Evolutionary conservation across 2,329 filamentous ascomycete genomes (phyloP).

Genomic region (Acarospora socialis): DNA sequence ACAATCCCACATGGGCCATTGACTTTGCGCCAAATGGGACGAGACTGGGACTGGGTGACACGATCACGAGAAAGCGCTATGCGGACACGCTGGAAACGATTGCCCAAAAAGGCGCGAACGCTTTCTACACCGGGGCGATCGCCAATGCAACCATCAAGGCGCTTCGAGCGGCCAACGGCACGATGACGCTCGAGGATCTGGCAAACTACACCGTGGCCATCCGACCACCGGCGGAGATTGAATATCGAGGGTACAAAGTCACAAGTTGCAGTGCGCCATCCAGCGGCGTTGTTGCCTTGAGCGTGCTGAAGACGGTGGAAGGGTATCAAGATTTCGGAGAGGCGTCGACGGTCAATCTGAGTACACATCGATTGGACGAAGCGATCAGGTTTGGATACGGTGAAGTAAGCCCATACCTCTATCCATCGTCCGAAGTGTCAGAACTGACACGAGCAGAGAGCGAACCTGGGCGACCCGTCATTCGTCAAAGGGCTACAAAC

Average conservation of each 20-base stretch:
- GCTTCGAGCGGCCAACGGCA: slow-evolving; percentile 58
- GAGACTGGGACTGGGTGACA: slow-evolving; percentile 56
- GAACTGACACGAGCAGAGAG: slow-evolving; percentile 33
- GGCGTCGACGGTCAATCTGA: slow-evolving; percentile 45
- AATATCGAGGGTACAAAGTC: slow-evolving; percentile 57
- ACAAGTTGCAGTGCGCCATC: slow-evolving; percentile 59
- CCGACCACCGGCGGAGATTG: slow-evolving; percentile 47
- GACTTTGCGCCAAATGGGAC: slow-evolving; percentile 81
- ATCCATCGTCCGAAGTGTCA: not conserved
- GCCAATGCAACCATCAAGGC: slow-evolving; percentile 59
- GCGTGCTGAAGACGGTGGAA: slow-evolving; percentile 69
- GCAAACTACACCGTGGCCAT: slow-evolving; percentile 55
- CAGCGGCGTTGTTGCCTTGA: slow-evolving; percentile 61
- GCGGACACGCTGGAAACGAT: slow-evolving; percentile 67
- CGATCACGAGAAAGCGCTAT: slow-evolving; percentile 66
- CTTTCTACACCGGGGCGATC: slow-evolving; percentile 60
- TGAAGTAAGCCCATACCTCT: slow-evolving; percentile 20
- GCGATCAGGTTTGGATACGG: slow-evolving; percentile 84
- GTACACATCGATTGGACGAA: slow-evolving; percentile 72
- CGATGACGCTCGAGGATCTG: slow-evolving; percentile 69
- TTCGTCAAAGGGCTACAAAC: slow-evolving; percentile 50
- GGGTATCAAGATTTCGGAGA: slow-evolving; percentile 54
- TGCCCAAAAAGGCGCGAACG: slow-evolving; percentile 55
- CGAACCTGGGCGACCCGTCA: slow-evolving; percentile 67
- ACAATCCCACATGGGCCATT: slow-evolving; percentile 65